A percentile compares a stretch with the other conserved stretches of the same genome.
Evolutionary conservation across 1,284 basidiomycete species (phyloP).

Genomic region (Chondrostereum purpureum): DNA sequence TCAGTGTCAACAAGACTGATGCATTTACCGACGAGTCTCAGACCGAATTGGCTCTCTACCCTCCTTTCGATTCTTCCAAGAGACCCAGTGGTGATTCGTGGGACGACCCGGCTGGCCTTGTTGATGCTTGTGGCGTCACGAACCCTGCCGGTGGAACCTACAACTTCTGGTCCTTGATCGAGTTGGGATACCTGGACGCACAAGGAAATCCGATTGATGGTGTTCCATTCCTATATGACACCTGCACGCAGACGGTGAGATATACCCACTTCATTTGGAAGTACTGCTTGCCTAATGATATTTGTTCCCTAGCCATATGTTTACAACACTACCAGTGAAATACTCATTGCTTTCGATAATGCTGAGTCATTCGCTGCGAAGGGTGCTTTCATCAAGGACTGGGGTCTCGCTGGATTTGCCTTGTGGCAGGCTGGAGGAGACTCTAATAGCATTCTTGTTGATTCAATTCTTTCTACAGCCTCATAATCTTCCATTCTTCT

Average conservation of each 20-base stretch:
- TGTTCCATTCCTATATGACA: slow-evolving; percentile 38
- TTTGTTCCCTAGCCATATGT: slow-evolving; percentile 48
- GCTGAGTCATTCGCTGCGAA: slow-evolving; percentile 47
- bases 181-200: slow-evolving; percentile 33
- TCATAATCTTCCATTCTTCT: slow-evolving; percentile 25
- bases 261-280: slow-evolving; percentile 18
- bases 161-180: slow-evolving; percentile 44
- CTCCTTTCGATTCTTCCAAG: slow-evolving; percentile 39
- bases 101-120: slow-evolving; percentile 32
- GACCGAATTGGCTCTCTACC: slow-evolving; percentile 37
- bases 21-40: slow-evolving; percentile 26
- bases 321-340: slow-evolving; percentile 44
- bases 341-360: slow-evolving; percentile 61
- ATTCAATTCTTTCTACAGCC: slow-evolving; percentile 36
- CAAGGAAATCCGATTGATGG: slow-evolving; percentile 35
- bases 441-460: slow-evolving; percentile 40
- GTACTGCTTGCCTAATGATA: not conserved
- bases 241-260: slow-evolving; percentile 46
- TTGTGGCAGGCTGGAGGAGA: slow-evolving; percentile 58
- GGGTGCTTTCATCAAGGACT: slow-evolving; percentile 42
- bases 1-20: slow-evolving; percentile 30
- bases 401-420: slow-evolving; percentile 44
- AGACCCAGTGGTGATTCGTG: slow-evolving; percentile 51
- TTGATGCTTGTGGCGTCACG: slow-evolving; percentile 35
- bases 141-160: slow-evolving; percentile 24